Percentiles rank a stretch among this genome's conserved stretches.
Evolutionary conservation across 257 asterid genomes (phyloP).

Genomic region (Misopates orontium): DNA sequence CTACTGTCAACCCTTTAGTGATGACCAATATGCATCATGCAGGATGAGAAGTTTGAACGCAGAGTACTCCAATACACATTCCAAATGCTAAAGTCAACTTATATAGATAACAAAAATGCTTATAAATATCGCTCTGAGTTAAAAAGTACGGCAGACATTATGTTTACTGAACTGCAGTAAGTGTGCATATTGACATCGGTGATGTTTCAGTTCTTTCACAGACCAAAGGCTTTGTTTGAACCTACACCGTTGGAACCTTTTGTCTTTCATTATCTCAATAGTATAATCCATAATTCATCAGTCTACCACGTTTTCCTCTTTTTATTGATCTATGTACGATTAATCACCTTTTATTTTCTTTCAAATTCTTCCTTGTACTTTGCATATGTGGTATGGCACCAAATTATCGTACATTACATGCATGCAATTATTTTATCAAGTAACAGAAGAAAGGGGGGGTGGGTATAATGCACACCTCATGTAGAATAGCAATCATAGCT

Average conservation of each 20-base stretch:
- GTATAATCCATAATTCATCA: slow-evolving; percentile 1
- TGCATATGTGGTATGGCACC: neutral
- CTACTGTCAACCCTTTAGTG: slow-evolving; percentile 13
- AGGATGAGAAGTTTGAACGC: slow-evolving; percentile 11
- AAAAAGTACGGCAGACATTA: neutral
- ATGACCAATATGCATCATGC: slow-evolving; percentile 7
- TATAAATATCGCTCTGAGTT: neutral
- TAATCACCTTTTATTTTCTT: neutral
- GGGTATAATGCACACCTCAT: slow-evolving; percentile 56
- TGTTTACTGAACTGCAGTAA: neutral
- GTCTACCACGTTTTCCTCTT: slow-evolving; percentile 12
- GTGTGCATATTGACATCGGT: slow-evolving; percentile 1
- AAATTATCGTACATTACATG: slow-evolving; percentile 13
- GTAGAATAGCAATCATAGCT: slow-evolving; percentile 90
- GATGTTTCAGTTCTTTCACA: slow-evolving; percentile 10
- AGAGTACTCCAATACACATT: neutral
- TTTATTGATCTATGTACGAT: neutral
- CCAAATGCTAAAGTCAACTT: neutral
- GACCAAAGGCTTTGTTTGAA: neutral
- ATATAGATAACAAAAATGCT: neutral
- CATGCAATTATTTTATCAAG: slow-evolving; percentile 12
- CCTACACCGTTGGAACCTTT: neutral
- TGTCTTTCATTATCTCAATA: too few species aligned
- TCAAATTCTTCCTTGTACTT: slow-evolving; percentile 1
- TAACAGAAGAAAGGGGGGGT: neutral